These are phyloP conservation scores for Stagonosporopsis tanaceti DNA, from an alignment of 2,329 filamentous ascomycete genomes.

Conservation along the genomic window DNA sequence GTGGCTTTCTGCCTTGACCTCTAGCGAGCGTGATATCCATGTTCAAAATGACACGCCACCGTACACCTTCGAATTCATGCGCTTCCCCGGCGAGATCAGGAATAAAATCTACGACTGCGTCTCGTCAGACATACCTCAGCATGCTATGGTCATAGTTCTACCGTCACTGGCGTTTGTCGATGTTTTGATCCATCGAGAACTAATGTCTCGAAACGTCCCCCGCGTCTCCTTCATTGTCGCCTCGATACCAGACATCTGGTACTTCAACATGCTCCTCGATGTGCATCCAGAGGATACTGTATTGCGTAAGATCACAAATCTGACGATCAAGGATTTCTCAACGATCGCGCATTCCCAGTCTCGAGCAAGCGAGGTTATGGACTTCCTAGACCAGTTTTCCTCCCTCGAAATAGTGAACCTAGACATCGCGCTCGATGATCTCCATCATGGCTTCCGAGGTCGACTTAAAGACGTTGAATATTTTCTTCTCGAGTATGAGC, in stretches of 20 bases:
- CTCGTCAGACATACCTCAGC: background rate
- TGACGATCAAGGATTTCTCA: background rate
- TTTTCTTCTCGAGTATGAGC: background rate
- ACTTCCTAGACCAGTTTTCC: background rate
- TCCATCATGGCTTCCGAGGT: background rate
- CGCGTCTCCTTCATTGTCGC: background rate
- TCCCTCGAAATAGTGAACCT: background rate
- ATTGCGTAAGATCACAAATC: background rate
- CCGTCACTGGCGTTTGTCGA: background rate
- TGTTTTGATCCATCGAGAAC: background rate
- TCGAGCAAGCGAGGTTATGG: slow-evolving; percentile 3
- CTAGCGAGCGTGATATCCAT: background rate
- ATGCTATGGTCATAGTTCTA: background rate
- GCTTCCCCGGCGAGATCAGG: background rate
- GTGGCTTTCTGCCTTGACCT: background rate
- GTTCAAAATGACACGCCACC: background rate
- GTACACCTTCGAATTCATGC: background rate
- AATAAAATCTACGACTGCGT: background rate
- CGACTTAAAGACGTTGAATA: slow-evolving; percentile 1
- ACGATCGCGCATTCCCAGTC: background rate
- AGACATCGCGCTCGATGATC: background rate
- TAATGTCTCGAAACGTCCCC: background rate
- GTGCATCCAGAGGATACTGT: background rate
- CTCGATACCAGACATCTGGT: background rate
- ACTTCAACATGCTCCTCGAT: background rate